phyloP scores from a whole-genome alignment of 2,329 filamentous ascomycete species.

The Botrytis tulipae region DNA sequence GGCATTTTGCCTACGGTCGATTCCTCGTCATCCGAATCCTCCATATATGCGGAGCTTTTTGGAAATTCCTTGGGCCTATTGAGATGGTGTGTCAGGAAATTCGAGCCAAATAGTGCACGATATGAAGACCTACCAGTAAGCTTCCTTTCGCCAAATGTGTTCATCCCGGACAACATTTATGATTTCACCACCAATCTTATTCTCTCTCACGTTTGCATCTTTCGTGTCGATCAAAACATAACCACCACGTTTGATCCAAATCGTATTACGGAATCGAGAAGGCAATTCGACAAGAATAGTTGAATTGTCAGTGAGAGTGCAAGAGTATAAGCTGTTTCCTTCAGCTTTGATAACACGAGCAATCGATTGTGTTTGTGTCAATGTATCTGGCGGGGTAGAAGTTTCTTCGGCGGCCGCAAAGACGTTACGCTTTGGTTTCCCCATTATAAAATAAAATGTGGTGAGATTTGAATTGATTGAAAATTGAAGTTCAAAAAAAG shows the following conservation, averaged over 20 bases:
- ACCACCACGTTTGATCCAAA: constrained; percentile 88
- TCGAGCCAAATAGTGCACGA: not conserved
- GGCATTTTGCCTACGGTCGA: constrained; percentile 84
- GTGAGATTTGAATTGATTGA: not conserved
- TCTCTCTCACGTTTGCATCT: constrained; percentile 62
- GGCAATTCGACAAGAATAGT: constrained; percentile 76
- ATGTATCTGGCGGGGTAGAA: constrained; percentile 57
- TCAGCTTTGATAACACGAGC: constrained; percentile 78
- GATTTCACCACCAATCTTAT: constrained; percentile 84
- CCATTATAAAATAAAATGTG: constrained; percentile 50
- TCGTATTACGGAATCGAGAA: constrained; percentile 81
- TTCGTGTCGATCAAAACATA: constrained; percentile 80
- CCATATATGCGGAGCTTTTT: constrained; percentile 58
- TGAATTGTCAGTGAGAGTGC: constrained; percentile 66
- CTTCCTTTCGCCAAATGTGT: constrained; percentile 84
- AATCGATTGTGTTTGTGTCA: constrained; percentile 62
- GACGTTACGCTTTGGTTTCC: constrained; percentile 71
- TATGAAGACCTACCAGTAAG: constrained; percentile 67
- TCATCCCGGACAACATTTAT: constrained; percentile 90
- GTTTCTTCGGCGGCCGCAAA: constrained; percentile 75
- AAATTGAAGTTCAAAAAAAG: not conserved
- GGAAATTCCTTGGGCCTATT: constrained; percentile 75
- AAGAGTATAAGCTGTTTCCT: constrained; percentile 86
- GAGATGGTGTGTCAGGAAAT: constrained; percentile 14
- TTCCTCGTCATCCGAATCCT: constrained; percentile 72